phyloP scores from a whole-genome alignment of 441 rosid species.

The Geranium incanum region DNA sequence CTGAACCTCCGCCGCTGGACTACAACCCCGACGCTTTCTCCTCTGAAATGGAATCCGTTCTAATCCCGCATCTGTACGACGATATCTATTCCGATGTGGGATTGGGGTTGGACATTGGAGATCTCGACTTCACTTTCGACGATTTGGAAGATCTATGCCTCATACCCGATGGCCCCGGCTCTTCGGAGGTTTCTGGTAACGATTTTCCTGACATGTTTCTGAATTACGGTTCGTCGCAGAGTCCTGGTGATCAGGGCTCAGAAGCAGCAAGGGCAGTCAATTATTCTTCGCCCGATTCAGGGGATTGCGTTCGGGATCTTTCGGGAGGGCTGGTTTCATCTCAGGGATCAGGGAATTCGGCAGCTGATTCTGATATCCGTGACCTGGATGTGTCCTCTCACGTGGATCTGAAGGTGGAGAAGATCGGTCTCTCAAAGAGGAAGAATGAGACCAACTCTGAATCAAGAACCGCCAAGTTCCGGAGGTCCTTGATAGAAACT shows the following conservation, averaged over 20 bases:
- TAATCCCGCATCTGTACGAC: slow-evolving; percentile 10
- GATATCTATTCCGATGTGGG: slow-evolving; percentile 40
- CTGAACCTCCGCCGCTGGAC: slow-evolving; percentile 22
- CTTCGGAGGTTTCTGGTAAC: not conserved
- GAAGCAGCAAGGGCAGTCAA: slow-evolving; percentile 19
- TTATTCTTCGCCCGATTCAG: slow-evolving; percentile 26
- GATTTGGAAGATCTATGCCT: slow-evolving; percentile 48
- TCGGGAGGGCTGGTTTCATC: slow-evolving; percentile 21
- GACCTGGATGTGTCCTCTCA: slow-evolving; percentile 22
- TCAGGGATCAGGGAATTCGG: slow-evolving; percentile 37
- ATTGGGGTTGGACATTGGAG: slow-evolving; percentile 37
- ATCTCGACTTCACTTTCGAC: slow-evolving; percentile 60
- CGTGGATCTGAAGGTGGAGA: slow-evolving; percentile 34
- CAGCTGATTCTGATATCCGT: slow-evolving; percentile 23
- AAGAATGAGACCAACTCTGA: slow-evolving; percentile 50
- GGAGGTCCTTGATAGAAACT: slow-evolving; percentile 30
- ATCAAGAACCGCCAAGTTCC: slow-evolving; percentile 39
- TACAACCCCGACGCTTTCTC: slow-evolving; percentile 14
- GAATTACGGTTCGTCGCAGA: slow-evolving; percentile 26
- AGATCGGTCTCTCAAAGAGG: slow-evolving; percentile 45
- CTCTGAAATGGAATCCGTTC: slow-evolving; percentile 35
- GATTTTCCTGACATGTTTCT: slow-evolving; percentile 17
- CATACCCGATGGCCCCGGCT: slow-evolving; percentile 26
- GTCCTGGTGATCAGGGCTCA: slow-evolving; percentile 23
- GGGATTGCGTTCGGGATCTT: slow-evolving; percentile 32